These are phyloP conservation scores for Wallemia ichthyophaga DNA, from an alignment of 1,284 basidiomycete species.

Conservation along the genomic window DNA sequence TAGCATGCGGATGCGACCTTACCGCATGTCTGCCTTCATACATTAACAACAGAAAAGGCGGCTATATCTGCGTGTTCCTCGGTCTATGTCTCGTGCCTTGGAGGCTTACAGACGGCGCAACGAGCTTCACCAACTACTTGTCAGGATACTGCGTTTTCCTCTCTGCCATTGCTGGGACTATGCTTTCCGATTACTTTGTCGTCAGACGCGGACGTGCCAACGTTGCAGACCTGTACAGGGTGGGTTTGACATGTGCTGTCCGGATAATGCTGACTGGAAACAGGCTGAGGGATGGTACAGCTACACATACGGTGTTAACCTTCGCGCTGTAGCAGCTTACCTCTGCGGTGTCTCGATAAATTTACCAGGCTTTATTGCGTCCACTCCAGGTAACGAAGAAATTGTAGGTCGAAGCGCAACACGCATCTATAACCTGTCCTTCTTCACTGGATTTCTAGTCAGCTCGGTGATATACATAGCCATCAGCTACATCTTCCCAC, in stretches of 20 bases:
- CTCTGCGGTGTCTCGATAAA: conserved; percentile 4
- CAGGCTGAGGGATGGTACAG: conserved; percentile 2
- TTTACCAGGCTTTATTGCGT: conserved; percentile 5
- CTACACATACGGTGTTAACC: conserved; percentile 5
- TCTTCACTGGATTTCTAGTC: neutral
- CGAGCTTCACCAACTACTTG: neutral
- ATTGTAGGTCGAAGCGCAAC: neutral
- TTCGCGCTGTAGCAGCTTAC: conserved; percentile 5
- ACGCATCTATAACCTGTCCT: neutral
- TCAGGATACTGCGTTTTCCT: neutral
- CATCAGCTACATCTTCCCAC: neutral
- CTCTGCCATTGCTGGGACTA: neutral
- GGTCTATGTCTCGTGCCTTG: neutral
- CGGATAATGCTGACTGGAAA: neutral
- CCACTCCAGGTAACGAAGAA: neutral
- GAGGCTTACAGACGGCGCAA: neutral
- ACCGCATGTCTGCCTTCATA: neutral
- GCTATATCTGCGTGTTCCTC: neutral
- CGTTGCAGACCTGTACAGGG: neutral
- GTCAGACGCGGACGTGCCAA: neutral
- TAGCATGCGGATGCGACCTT: neutral
- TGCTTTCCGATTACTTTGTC: neutral
- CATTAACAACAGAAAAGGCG: neutral
- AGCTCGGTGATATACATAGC: neutral
- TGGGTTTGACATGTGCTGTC: neutral